Conservation (phyloP, 2,329 filamentous ascomycete genomes). For the Colletotrichum siamense region DNA sequence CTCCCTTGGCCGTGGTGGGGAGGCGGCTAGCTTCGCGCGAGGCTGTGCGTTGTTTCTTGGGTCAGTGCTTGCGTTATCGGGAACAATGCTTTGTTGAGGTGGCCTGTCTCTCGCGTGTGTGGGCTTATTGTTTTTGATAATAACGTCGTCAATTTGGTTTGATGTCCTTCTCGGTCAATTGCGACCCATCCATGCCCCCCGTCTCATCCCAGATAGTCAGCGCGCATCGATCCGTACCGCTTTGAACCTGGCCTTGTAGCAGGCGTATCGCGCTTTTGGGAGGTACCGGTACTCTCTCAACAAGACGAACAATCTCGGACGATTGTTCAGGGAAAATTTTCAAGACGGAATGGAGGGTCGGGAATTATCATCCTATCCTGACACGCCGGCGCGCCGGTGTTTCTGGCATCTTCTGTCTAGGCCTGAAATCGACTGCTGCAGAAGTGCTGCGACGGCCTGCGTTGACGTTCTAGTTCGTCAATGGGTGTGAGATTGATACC, state of each 20-base stretch:
- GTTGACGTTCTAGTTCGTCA: neutral
- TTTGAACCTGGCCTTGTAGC: neutral
- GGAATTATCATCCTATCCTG: neutral
- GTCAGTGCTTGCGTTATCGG: neutral
- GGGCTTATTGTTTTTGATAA: neutral
- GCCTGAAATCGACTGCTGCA: neutral
- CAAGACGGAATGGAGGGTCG: conserved; percentile 8
- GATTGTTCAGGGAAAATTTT: neutral
- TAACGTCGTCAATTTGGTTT: neutral
- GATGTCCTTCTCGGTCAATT: neutral
- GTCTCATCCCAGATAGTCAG: neutral
- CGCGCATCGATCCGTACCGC: neutral
- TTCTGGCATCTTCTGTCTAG: neutral
- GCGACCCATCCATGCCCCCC: neutral
- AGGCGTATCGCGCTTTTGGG: neutral
- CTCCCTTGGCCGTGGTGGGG: neutral
- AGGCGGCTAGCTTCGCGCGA: neutral
- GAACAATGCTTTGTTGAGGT: conserved; percentile 18
- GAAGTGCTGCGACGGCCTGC: neutral
- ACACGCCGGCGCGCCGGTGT: neutral
- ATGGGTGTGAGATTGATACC: conserved; percentile 12
- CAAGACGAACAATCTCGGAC: neutral
- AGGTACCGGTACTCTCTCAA: neutral
- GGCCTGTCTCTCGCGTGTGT: neutral
- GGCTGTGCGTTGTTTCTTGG: conserved; percentile 5